These are phyloP conservation scores for Stylosanthes scabra DNA, from an alignment of 331 rosid species.

Conservation along the genomic window DNA sequence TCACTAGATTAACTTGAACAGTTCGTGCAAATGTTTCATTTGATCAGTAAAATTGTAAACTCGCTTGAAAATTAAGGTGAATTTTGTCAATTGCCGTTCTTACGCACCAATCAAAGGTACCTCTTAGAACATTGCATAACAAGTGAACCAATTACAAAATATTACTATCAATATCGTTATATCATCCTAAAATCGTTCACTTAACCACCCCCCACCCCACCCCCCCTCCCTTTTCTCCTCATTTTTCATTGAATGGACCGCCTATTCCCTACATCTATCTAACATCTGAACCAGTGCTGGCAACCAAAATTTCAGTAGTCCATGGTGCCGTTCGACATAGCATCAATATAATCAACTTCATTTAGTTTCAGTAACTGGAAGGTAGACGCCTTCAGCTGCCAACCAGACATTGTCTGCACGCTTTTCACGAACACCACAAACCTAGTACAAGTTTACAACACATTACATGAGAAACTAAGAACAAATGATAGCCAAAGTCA, in stretches of 20 bases:
- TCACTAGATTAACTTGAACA: background rate
- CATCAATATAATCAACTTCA: slow-evolving; percentile 43
- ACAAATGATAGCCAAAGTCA: slow-evolving; percentile 3
- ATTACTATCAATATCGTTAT: slow-evolving; percentile 19
- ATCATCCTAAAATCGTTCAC: slow-evolving; percentile 32
- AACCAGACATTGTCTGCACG: slow-evolving; percentile 93
- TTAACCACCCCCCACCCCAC: background rate
- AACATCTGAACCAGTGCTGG: slow-evolving; percentile 38
- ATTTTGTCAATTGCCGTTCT: slow-evolving; percentile 6
- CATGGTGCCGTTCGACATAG: slow-evolving; percentile 40
- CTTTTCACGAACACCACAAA: slow-evolving; percentile 86
- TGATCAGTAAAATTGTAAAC: slow-evolving; percentile 15
- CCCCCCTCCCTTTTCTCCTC: background rate
- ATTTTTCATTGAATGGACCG: slow-evolving; percentile 34
- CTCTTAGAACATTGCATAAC: slow-evolving; percentile 31
- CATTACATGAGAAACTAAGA: slow-evolving; percentile 9
- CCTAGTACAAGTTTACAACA: slow-evolving; percentile 49
- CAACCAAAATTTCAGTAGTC: slow-evolving; percentile 44
- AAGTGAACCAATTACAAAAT: slow-evolving; percentile 29
- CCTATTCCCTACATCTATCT: slow-evolving; percentile 38
- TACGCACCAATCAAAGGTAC: slow-evolving; percentile 13
- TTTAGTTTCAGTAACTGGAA: slow-evolving; percentile 75
- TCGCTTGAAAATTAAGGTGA: slow-evolving; percentile 25
- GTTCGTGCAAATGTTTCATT: slow-evolving; percentile 2
- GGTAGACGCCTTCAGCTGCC: slow-evolving; percentile 97